A percentile compares a stretch with the other conserved stretches of the same genome.
Conservation (phyloP, 306 rosid species). For the Ochetophila trinervis region DNA sequence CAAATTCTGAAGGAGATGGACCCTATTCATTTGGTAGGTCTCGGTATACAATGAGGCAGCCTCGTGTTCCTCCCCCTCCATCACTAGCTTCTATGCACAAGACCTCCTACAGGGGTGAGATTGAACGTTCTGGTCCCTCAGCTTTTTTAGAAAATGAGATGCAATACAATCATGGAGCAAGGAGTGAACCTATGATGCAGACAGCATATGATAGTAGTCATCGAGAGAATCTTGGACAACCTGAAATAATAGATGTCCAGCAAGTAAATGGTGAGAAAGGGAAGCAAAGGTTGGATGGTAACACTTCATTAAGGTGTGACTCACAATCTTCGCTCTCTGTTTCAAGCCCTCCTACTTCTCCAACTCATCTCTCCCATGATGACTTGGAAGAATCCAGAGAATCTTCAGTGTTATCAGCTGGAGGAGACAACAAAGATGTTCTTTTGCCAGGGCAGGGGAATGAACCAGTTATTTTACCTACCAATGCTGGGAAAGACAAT, state of each 20-base stretch:
- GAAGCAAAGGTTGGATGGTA: constrained; percentile 44
- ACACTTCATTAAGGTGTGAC: constrained; percentile 59
- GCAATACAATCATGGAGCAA: constrained; percentile 45
- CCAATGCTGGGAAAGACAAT: constrained; percentile 44
- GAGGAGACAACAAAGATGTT: constrained; percentile 44
- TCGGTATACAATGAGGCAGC: constrained; percentile 77
- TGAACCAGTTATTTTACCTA: constrained; percentile 35
- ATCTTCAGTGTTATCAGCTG: constrained; percentile 49
- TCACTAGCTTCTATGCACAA: constrained; percentile 56
- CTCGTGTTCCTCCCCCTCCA: constrained; percentile 96
- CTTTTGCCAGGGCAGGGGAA: constrained; percentile 39
- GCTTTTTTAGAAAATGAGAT: constrained; percentile 58
- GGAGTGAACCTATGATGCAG: constrained; percentile 46
- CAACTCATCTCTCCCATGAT: constrained; percentile 89
- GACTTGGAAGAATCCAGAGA: constrained; percentile 80
- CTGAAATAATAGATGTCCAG: constrained; percentile 44
- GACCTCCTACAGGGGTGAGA: constrained; percentile 45
- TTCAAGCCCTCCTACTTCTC: constrained; percentile 90
- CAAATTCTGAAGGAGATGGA: constrained; percentile 68
- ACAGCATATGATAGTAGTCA: constrained; percentile 39
- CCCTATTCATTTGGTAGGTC: constrained; percentile 72
- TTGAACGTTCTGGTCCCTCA: constrained; percentile 50
- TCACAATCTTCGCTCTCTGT: constrained; percentile 97
- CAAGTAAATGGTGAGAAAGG: constrained; percentile 47
- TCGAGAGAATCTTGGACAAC: constrained; percentile 38